Evolutionary conservation across 2,329 filamentous ascomycete species (phyloP), one percentile per base, ranked within the genome.

Genomic region (Beauveria caledonica): DNA sequence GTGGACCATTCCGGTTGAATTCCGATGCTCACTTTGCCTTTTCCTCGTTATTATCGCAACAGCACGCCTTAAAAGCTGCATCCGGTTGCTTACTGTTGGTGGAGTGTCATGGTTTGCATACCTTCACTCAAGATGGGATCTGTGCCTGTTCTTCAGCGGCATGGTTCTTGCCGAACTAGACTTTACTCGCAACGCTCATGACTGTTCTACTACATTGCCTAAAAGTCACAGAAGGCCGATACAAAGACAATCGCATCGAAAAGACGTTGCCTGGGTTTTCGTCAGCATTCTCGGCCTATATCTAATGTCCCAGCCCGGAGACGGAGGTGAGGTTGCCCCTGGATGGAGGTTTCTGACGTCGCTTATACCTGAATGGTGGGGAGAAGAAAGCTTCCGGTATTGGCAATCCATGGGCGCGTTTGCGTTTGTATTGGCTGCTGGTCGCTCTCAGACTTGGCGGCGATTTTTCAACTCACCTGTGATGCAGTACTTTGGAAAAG

Each of bases 1-100:
- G 23, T 86, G 83, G 83, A 86, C 83, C 5, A 85, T 86, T 48
- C 83, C 83, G 2, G 77, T 84, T 51, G 83, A 86, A 68, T 84
- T 83, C 66, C 76, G 80, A 62, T 81, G 79, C 68, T 84, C 81
- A 2, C 77, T 86, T 68, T 75, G 81, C 61, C 74, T 86, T 10
- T 86, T 85, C 68, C 70, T 85, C 8, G 74, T 76, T 11, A 69
- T 84, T 19, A 62, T 84, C 5, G 82, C 76, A n/a, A 76, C 79
- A 10, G 78, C 79, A 7, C 73, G 78, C 27, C 67, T 83, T 39
- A 74, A 74, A 44, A 75, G 72, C 10, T 60, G 61, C 19, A 64
- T 77, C 48, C 74, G 83, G 19, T 71, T 80, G 29, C 63, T 75
- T 23, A 72, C 74, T n/a, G 66, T 84, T 13, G 67, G 65, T 15